Base-by-base conservation (phyloP, 768 basidiomycete genomes). In the Leccinum fibrillosum region DNA sequence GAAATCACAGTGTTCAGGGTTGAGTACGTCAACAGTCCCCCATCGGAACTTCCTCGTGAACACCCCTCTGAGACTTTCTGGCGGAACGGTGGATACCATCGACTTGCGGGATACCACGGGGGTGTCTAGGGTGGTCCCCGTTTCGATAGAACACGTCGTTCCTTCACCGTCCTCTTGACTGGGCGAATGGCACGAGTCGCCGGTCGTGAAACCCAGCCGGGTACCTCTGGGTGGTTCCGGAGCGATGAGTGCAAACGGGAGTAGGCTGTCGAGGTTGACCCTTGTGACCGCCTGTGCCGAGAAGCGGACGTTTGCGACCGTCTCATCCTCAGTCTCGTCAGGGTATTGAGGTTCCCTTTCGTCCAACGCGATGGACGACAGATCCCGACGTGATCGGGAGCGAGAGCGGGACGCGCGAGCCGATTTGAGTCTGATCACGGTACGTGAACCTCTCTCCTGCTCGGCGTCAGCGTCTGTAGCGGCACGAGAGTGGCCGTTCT, bases 1-100 rank as follows among this genome's bases (percentile, higher is more conserved):
- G 70, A 93, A 94, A 73, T 97, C 94, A 64, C 90, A 94, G 62
- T 96, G 93, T 28, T 79, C 80, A 53, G 92, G 90, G 72, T 92
- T 80, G 51, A 94, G 82, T 55, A 94, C 92, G 72, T 94, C 90
- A 58, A 95, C 80, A 48, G 82, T 88, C 35, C 94, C 94, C 94
- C 94, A 96, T 64, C 92, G 77, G 71, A 89, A 95, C 68, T 83
- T 86, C 61, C 93, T 77, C 34, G 83, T 78, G 69, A 93, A 93
- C 55, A 88, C 79, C 51, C 91, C 89, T 73, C 81, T 83, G 68
- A 92, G 73, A 68, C 86, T 82, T 21, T 85, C 83, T 23, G 87
- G 89, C 23, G 84, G 83, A 34, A 77, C 76, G n/a, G 79, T 70
- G 45, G 82, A 65, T n/a, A 54, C 25, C 2, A 42, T 28, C 12